These are phyloP conservation scores for Albifimbria verrucaria DNA, from an alignment of 2,329 filamentous ascomycete genomes.

Conservation along the genomic window DNA sequence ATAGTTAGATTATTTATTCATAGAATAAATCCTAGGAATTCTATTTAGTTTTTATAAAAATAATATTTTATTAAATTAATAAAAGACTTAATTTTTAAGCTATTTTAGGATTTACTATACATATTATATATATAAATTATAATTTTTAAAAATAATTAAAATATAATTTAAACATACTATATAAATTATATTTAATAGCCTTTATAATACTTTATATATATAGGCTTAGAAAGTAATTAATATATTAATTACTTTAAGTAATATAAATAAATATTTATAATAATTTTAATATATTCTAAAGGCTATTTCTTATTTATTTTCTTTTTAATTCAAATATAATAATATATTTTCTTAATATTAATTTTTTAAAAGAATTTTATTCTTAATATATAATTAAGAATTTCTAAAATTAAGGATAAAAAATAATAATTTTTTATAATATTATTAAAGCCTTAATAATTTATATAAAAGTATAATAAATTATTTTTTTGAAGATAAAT, in stretches of 20 bases:
- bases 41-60: conserved; percentile 7
- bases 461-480: conserved; percentile 9
- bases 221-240: neutral
- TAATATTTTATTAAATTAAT: conserved; percentile 10
- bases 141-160: conserved; percentile 8
- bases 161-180: conserved; percentile 15
- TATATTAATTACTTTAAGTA: conserved; percentile 1
- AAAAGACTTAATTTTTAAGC: conserved; percentile 6
- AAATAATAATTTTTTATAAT: conserved; percentile 8
- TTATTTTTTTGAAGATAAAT: conserved; percentile 9
- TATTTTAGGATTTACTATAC: conserved; percentile 7
- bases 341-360: conserved; percentile 10
- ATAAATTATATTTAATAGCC: conserved; percentile 11
- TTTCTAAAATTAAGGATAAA: conserved; percentile 8
- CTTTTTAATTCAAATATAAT: conserved; percentile 7
- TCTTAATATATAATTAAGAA: conserved; percentile 5
- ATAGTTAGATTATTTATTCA: conserved; percentile 4
- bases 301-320: conserved; percentile 10
- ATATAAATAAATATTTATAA: neutral
- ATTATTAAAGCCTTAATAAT: conserved; percentile 11
- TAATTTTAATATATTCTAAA: conserved; percentile 5
- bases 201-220: neutral
- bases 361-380: conserved; percentile 6
- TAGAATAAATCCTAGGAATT: conserved; percentile 5
- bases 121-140: conserved; percentile 10